Conservation (phyloP, 352 stramenopile species). For the Globisporangium splendens region DNA sequence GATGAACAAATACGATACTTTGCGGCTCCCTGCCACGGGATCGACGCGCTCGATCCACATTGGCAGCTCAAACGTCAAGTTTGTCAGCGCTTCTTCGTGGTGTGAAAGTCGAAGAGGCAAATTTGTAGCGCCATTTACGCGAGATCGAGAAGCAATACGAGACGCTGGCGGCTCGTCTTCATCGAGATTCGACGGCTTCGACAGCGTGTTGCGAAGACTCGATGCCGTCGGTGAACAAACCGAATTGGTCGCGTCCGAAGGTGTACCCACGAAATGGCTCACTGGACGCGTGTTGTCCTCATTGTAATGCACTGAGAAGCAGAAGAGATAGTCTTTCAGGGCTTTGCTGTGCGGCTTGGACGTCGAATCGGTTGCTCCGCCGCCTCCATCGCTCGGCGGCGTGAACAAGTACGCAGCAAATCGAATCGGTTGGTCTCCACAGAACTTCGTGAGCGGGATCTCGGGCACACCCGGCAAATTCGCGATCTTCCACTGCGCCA, state of each 20-base stretch:
- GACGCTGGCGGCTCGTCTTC: background rate
- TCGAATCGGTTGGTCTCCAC: constrained; percentile 29
- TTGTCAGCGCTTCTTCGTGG: constrained; percentile 25
- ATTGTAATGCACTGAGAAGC: constrained; percentile 41
- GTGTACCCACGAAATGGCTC: background rate
- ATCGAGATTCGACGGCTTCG: background rate
- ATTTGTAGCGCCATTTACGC: background rate
- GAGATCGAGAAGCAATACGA: background rate
- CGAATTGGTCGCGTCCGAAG: background rate
- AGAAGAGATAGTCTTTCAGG: constrained; percentile 45
- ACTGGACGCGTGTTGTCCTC: constrained; percentile 3
- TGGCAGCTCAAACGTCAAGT: constrained; percentile 51
- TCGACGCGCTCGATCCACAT: constrained; percentile 77
- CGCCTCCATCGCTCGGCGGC: constrained; percentile 3
- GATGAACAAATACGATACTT: constrained; percentile 63
- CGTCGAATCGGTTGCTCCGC: background rate
- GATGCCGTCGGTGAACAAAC: constrained; percentile 14
- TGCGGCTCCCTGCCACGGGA: constrained; percentile 42
- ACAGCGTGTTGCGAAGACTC: constrained; percentile 7
- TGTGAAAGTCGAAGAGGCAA: constrained; percentile 16
- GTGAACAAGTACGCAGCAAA: constrained; percentile 37
- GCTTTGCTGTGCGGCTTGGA: constrained; percentile 19
- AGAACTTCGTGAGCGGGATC: constrained; percentile 36
- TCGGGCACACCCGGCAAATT: constrained; percentile 39
- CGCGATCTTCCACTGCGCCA: constrained; percentile 44